These are phyloP conservation scores for Sclerotinia spermophila DNA, from an alignment of 2,329 filamentous ascomycete species.

Conservation along the genomic window DNA sequence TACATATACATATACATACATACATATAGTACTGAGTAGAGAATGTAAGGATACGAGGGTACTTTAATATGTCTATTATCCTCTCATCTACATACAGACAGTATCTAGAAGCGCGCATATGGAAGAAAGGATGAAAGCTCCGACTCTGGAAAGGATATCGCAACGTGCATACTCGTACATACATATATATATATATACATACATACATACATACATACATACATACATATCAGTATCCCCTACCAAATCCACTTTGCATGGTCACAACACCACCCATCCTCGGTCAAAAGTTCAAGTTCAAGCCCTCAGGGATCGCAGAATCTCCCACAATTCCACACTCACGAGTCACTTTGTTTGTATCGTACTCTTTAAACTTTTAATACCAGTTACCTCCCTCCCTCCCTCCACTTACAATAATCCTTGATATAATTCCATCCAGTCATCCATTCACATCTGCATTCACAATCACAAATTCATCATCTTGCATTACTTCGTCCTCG, in stretches of 20 bases:
- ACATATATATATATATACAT: too few relatives aligned
- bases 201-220: not conserved
- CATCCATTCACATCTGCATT: not conserved
- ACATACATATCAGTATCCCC: not conserved
- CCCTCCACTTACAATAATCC: not conserved
- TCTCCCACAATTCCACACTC: not conserved
- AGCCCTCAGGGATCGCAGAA: slow-evolving; percentile 19
- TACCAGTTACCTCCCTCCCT: not conserved
- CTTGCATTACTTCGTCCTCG: slow-evolving; percentile 9
- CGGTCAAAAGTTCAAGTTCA: not conserved
- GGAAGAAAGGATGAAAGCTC: not conserved
- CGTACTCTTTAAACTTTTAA: not conserved
- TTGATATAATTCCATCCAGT: not conserved
- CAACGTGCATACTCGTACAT: not conserved
- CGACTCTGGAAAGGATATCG: not conserved
- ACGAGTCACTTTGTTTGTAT: too few relatives aligned
- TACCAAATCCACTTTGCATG: not conserved
- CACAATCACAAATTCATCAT: slow-evolving; percentile 8
- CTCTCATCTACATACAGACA: too few relatives aligned
- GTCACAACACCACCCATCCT: not conserved
- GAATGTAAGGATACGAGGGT: not conserved
- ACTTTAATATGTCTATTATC: not conserved
- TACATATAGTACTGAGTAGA: not conserved
- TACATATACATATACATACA: too few relatives aligned
- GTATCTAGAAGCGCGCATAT: not conserved